phyloP scores from a whole-genome alignment of 768 basidiomycete genomes.

The Rhodotorula paludigena region DNA sequence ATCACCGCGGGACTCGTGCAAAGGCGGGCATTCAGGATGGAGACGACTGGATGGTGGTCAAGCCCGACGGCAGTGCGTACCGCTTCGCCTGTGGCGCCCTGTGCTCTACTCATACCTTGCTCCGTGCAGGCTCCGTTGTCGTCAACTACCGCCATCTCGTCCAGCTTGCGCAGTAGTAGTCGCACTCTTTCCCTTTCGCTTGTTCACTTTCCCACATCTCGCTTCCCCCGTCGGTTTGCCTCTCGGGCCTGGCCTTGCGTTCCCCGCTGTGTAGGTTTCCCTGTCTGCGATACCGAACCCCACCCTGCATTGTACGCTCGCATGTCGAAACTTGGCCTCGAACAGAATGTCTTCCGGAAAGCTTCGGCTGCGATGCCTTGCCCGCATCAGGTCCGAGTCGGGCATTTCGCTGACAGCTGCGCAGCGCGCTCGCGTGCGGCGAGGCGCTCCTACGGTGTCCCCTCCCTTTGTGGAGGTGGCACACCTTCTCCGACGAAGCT shows the following conservation, averaged over 20 bases:
- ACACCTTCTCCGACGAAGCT: no score
- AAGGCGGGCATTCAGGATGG: slow-evolving; percentile 14
- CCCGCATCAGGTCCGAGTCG: no score
- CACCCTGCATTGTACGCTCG: background rate
- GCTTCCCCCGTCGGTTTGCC: background rate
- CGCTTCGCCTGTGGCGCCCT: background rate
- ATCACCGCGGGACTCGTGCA: slow-evolving; percentile 18
- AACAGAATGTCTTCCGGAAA: no score
- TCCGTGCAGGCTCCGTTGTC: background rate
- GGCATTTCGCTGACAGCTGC: no score
- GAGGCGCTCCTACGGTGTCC: no score
- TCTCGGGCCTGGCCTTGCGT: no score
- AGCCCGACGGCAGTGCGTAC: background rate
- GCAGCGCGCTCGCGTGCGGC: no score
- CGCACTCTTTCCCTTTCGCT: background rate
- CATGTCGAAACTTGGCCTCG: no score
- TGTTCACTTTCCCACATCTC: background rate
- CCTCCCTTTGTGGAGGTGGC: no score
- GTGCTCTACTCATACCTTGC: background rate
- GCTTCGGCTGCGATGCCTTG: no score
- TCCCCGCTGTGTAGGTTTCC: background rate
- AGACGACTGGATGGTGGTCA: slow-evolving; percentile 29
- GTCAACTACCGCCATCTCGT: slow-evolving; percentile 12
- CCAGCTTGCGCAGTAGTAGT: background rate
- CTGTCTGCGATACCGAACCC: background rate